A percentile compares a stretch with the other conserved stretches of the same genome.
Evolutionary conservation across 495 filamentous ascomycete species (phyloP).

Genomic region (Daldinia grandis): DNA sequence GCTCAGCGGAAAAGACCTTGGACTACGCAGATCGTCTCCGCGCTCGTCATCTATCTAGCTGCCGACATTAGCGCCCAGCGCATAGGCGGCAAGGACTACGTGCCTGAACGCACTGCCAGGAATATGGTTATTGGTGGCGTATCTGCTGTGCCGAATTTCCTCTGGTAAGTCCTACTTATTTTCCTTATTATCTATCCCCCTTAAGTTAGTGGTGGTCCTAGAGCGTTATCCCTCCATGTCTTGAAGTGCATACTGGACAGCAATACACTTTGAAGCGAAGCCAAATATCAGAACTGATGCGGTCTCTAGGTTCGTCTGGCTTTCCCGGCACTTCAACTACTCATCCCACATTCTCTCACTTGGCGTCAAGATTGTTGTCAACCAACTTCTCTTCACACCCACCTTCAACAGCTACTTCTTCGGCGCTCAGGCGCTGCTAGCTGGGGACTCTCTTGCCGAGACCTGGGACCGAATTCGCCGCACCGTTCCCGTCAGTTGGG

Average conservation of each 20-base stretch:
- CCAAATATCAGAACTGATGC: not conserved
- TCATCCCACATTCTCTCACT: conserved; percentile 73
- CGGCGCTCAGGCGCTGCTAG: conserved; percentile 74
- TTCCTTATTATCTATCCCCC: not conserved
- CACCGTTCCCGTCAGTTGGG: conserved; percentile 78
- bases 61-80: conserved; percentile 84
- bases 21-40: conserved; percentile 76
- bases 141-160: conserved; percentile 78
- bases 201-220: not conserved
- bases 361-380: conserved; percentile 77
- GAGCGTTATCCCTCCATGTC: not conserved
- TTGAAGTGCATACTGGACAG: not conserved
- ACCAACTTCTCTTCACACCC: conserved; percentile 84
- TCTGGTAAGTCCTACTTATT: conserved; percentile 65
- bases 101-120: conserved; percentile 72
- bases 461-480: conserved; percentile 73
- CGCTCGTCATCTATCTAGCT: conserved; percentile 78
- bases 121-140: conserved; percentile 76
- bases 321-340: conserved; percentile 83
- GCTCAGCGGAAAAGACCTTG: conserved; percentile 76
- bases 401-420: conserved; percentile 94
- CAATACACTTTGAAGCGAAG: not conserved
- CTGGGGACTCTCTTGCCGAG: conserved; percentile 66
- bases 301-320: conserved; percentile 75
- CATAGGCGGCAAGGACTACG: conserved; percentile 68